Conservation (phyloP, 306 rosid genomes). For the Luffa aegyptiaca region DNA sequence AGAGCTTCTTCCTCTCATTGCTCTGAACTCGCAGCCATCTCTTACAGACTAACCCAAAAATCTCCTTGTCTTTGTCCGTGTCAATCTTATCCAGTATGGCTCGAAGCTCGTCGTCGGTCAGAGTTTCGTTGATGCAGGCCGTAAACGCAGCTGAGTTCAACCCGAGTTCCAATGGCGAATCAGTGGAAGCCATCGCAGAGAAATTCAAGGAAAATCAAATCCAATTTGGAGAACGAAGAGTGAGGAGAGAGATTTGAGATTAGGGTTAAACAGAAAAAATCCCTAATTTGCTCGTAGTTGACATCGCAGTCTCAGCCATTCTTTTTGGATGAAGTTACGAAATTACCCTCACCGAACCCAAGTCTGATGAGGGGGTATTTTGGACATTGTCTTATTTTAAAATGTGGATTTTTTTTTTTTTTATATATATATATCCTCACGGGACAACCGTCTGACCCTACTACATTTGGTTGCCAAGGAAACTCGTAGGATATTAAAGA, state of each 20-base stretch:
- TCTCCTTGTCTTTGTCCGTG: constrained; percentile 60
- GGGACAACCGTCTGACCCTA: no score
- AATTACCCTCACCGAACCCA: not conserved
- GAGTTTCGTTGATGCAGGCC: constrained; percentile 46
- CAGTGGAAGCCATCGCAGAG: constrained; percentile 29
- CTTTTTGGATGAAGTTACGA: not conserved
- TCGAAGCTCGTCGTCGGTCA: constrained; percentile 83
- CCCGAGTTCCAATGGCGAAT: constrained; percentile 6
- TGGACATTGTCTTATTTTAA: not conserved
- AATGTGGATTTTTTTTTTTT: no score
- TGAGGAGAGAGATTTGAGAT: constrained; percentile 2
- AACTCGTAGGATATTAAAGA: no score
- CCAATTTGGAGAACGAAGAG: not conserved
- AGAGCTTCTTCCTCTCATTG: constrained; percentile 76
- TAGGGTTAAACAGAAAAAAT: not conserved
- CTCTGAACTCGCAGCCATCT: constrained; percentile 90
- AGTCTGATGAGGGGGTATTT: not conserved
- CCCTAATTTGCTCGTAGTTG: not conserved
- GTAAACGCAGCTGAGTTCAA: not conserved
- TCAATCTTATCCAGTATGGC: constrained; percentile 49
- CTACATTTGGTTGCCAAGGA: no score
- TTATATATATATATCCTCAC: no score
- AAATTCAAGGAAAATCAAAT: not conserved
- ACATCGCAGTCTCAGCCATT: not conserved
- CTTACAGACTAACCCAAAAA: constrained; percentile 77